Base-by-base conservation (phyloP, 2,329 filamentous ascomycete species). In the Claviceps citrina region DNA sequence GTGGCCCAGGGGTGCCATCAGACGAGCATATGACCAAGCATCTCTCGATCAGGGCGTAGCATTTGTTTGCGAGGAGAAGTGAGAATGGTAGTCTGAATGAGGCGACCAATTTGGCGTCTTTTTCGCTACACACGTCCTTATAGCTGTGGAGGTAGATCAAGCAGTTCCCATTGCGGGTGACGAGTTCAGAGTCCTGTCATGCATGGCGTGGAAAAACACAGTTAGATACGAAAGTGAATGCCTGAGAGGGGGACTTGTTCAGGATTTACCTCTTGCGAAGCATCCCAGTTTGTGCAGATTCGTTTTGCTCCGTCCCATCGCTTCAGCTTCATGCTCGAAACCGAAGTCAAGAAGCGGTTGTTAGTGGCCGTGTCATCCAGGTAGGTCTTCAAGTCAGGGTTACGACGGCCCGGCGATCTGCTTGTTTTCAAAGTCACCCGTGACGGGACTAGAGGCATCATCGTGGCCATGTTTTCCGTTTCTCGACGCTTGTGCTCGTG, bases 141-240 rank as follows among this genome's bases (percentile, higher is more conserved):
- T 35, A 36, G 27, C 27, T 70, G 50, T 83, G 78, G 0, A 87
- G 64, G 55, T 86, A 69, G 1, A 87, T 67, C 13, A 76, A 65
- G 49, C 81, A 86, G 52, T 85, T 75, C 12, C 78, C 81, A 46
- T 76, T 60, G 9, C 68, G 64, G 44, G 69, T 67, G 78, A 78
- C 87, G 3, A 89, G 63, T 47, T 85, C 81, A 2, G 71, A 64
- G 48, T 87, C 82, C 81, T 86, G 6, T 38, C 15, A 27, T 27
- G 26, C 28, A 13, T 20, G 16, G 15, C 7, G 19, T n/a, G 19
- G 13, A 18, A 26, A 19, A 18, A 26, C 24, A 36, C 13, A 20
- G 38, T 39, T 24, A 39, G 38, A 28, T 7, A 37, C 5, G 6
- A 12, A 13, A 24, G 5, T 5, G 22, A 24, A 24, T 24, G 22